Percentiles rank a stretch among this genome's conserved stretches.
Evolutionary conservation across 441 rosid genomes (phyloP).

Genomic region (Rhodomyrtus psidioides): DNA sequence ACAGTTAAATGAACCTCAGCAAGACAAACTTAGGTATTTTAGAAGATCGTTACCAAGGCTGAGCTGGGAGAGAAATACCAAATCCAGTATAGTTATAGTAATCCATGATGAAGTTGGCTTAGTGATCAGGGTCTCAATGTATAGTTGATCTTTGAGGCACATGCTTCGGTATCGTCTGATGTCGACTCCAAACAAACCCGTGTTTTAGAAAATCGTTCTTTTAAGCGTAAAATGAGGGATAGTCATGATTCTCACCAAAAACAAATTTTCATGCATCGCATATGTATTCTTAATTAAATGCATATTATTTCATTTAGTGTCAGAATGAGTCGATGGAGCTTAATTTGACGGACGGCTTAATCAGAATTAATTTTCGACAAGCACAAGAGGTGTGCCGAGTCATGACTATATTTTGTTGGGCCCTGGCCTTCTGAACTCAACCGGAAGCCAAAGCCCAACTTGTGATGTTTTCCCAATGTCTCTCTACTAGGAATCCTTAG

Average conservation of each 20-base stretch:
- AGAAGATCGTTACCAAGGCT: background rate
- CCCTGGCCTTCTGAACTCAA: background rate
- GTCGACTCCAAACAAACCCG: background rate
- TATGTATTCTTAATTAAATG: no score
- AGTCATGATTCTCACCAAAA: no score
- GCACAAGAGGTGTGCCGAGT: no score
- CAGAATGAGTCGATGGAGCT: no score
- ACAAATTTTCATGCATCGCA: no score
- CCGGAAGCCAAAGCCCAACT: background rate
- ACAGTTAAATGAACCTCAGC: background rate
- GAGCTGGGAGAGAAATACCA: background rate
- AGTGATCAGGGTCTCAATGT: background rate
- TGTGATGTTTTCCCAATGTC: background rate
- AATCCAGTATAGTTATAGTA: background rate
- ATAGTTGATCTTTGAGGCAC: background rate
- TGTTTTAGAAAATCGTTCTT: no score
- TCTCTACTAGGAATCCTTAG: background rate
- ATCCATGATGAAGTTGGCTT: background rate
- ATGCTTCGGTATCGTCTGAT: background rate
- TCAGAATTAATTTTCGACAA: no score
- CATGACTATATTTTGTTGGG: no score
- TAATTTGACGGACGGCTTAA: no score
- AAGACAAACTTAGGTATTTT: background rate
- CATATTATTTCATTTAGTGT: no score
- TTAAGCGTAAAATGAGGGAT: no score